Evolutionary conservation across 352 stramenopile genomes (phyloP).

Genomic region (Phytophthora nicotianae): DNA sequence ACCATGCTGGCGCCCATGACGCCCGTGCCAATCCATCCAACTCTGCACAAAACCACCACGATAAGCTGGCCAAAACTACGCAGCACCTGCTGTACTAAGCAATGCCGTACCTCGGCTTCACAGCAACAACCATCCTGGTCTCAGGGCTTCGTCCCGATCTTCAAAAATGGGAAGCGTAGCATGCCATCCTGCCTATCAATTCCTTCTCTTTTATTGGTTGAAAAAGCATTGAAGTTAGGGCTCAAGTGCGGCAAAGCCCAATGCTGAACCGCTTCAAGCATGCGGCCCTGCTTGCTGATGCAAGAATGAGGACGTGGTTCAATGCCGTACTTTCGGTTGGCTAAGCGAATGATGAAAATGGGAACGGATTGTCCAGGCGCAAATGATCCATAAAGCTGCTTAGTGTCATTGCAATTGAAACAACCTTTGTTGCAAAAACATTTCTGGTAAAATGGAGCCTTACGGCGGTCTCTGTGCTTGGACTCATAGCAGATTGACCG

Average conservation of each 20-base stretch:
- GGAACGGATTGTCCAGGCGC: slow-evolving; percentile 6
- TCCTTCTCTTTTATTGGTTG: slow-evolving; percentile 19
- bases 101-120: slow-evolving; percentile 34
- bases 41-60: slow-evolving; percentile 33
- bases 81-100: not conserved
- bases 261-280: not conserved
- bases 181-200: not conserved
- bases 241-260: not conserved
- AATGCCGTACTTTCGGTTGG: slow-evolving; percentile 11
- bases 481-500: slow-evolving; percentile 4
- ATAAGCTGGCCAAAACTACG: not conserved
- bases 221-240: slow-evolving; percentile 7
- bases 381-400: not conserved
- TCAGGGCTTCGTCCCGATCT: slow-evolving; percentile 14
- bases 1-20: slow-evolving; percentile 92
- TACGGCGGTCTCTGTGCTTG: not conserved
- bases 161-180: slow-evolving; percentile 15
- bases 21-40: slow-evolving; percentile 87
- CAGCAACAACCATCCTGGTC: slow-evolving; percentile 24
- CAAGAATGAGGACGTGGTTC: slow-evolving; percentile 10
- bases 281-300: slow-evolving; percentile 22
- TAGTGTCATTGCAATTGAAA: not conserved
- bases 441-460: slow-evolving; percentile 20
- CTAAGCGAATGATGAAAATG: slow-evolving; percentile 10
- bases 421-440: slow-evolving; percentile 2